phyloP scores from a whole-genome alignment of 164 flowering plant genomes.

The Vitis rotundifolia region DNA sequence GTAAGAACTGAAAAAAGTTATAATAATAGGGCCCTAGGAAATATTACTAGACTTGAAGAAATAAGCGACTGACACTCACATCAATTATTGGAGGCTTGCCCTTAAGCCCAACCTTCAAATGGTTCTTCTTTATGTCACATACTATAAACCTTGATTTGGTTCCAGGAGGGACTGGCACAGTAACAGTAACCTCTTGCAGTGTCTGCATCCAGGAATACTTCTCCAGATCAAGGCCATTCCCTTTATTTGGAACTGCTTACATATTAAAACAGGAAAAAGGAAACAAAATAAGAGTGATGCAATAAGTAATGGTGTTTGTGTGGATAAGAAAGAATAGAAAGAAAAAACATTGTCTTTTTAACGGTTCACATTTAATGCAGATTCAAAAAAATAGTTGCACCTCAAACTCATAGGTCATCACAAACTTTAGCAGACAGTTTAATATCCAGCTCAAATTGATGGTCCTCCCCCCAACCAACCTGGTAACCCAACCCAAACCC shows the following conservation, averaged over 20 bases:
- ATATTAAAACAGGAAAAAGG: slow-evolving; percentile 1
- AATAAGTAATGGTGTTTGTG: neutral
- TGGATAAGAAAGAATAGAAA: too few relatives aligned
- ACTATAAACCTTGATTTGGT: slow-evolving; percentile 75
- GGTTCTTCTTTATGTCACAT: slow-evolving; percentile 86
- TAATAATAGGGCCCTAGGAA: neutral
- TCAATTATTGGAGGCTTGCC: slow-evolving; percentile 93
- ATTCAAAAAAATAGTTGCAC: too few relatives aligned
- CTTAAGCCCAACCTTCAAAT: slow-evolving; percentile 82
- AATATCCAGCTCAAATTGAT: too few relatives aligned
- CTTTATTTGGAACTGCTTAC: slow-evolving; percentile 68
- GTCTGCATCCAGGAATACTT: slow-evolving; percentile 90
- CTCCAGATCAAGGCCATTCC: slow-evolving; percentile 91
- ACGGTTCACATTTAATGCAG: too few relatives aligned
- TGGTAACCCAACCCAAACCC: too few relatives aligned
- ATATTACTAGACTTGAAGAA: neutral
- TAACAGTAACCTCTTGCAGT: slow-evolving; percentile 73
- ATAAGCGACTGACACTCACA: slow-evolving; percentile 37
- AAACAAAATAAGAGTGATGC: neutral
- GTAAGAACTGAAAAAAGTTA: neutral
- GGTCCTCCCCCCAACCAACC: too few relatives aligned
- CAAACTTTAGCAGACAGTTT: too few relatives aligned
- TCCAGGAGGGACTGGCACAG: slow-evolving; percentile 76
- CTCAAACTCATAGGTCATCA: too few relatives aligned
- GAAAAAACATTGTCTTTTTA: too few relatives aligned